These are phyloP conservation scores for Trichoderma erinaceum DNA, from an alignment of 495 filamentous ascomycete genomes.

Conservation along the genomic window DNA sequence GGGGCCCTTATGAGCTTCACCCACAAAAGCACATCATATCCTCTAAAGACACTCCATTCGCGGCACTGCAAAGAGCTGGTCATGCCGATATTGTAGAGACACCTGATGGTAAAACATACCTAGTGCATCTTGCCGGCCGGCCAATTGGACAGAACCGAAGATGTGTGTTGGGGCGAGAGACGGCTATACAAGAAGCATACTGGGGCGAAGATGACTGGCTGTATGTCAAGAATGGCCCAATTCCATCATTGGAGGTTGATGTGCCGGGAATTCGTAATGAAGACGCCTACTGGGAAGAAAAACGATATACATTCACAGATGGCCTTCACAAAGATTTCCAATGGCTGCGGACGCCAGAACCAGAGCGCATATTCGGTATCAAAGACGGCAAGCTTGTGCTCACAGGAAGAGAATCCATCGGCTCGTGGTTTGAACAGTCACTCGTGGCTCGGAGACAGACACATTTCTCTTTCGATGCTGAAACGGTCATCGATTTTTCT, in stretches of 20 bases:
- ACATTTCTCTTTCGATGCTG: slow-evolving; percentile 52
- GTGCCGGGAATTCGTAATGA: slow-evolving; percentile 44
- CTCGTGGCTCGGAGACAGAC: slow-evolving; percentile 48
- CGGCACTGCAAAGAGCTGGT: slow-evolving; percentile 47
- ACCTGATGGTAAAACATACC: slow-evolving; percentile 48
- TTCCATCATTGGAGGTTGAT: slow-evolving; percentile 48
- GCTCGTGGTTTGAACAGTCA: slow-evolving; percentile 52
- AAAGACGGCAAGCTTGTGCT: slow-evolving; percentile 35
- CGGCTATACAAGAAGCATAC: slow-evolving; percentile 47
- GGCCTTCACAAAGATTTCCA: slow-evolving; percentile 48
- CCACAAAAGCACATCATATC: slow-evolving; percentile 43
- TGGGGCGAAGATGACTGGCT: slow-evolving; percentile 52
- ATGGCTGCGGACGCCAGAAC: slow-evolving; percentile 50
- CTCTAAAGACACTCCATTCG: slow-evolving; percentile 38
- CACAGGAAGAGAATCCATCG: slow-evolving; percentile 44
- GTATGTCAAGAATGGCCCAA: slow-evolving; percentile 49
- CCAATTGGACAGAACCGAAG: slow-evolving; percentile 47
- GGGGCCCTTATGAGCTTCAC: slow-evolving; percentile 54
- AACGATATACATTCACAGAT: slow-evolving; percentile 42
- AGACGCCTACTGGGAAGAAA: slow-evolving; percentile 44
- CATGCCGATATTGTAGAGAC: slow-evolving; percentile 57
- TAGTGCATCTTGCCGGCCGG: slow-evolving; percentile 49
- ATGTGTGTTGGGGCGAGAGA: slow-evolving; percentile 51
- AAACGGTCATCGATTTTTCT: slow-evolving; percentile 46
- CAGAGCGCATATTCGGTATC: slow-evolving; percentile 45